Percentiles rank a stretch among this genome's conserved stretches.
Conservation (phyloP, 208 protist species). For the Zelonia costaricensis region DNA sequence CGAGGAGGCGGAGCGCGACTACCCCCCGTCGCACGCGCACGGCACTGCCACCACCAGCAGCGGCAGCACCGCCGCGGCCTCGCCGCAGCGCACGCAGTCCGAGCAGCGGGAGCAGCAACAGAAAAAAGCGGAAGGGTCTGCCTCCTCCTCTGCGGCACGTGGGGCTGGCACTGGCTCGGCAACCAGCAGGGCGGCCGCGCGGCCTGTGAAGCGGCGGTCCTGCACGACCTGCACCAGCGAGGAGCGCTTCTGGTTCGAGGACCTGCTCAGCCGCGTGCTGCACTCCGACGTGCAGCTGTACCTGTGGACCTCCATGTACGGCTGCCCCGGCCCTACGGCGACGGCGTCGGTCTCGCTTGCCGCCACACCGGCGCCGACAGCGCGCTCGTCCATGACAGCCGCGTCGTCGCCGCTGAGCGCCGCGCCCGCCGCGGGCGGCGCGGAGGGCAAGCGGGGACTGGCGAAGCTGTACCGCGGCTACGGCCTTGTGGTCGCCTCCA, state of each 20-base stretch:
- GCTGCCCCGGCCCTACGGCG: conserved; percentile 1
- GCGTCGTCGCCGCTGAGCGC: background rate
- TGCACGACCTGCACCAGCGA: too few relatives aligned
- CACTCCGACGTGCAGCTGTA: conserved; percentile 23
- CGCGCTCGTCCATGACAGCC: background rate
- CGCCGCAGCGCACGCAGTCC: background rate
- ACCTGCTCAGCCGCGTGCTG: conserved; percentile 9
- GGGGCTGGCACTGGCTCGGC: too few relatives aligned
- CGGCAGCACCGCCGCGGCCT: background rate
- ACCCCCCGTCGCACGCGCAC: conserved; percentile 3
- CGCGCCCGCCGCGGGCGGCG: background rate
- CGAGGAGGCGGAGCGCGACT: conserved; percentile 19
- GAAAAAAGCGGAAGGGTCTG: too few relatives aligned
- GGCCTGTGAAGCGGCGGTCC: too few relatives aligned
- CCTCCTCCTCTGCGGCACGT: too few relatives aligned
- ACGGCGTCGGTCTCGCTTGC: background rate
- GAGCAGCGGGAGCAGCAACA: background rate
- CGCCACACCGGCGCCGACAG: conserved; percentile 7
- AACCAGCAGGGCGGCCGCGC: too few relatives aligned
- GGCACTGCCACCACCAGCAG: background rate
- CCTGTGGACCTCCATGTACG: conserved; percentile 19
- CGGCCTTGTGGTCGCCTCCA: conserved; percentile 16
- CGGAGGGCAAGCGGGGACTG: conserved; percentile 6
- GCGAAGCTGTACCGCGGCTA: conserved; percentile 29
- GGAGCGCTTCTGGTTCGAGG: conserved; percentile 27